phyloP scores from a whole-genome alignment of 1,284 basidiomycete species.

The Phylloporus sp. region DNA sequence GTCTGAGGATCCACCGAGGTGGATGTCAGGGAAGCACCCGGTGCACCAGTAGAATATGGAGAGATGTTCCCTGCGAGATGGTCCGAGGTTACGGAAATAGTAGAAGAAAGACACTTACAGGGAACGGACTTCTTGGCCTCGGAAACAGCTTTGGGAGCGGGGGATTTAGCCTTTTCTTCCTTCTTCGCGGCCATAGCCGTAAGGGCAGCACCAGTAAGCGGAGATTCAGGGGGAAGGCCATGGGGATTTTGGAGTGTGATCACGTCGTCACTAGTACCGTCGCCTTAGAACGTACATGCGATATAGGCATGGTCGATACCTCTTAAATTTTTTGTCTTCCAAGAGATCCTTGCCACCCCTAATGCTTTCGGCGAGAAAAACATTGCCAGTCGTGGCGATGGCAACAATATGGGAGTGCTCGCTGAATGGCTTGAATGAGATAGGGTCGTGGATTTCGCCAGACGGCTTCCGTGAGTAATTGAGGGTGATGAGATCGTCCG shows the following conservation, averaged over 20 bases:
- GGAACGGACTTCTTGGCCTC: constrained; percentile 66
- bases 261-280: constrained; percentile 75
- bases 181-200: constrained; percentile 38
- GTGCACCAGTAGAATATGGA: constrained; percentile 88
- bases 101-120: constrained; percentile 54
- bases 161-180: constrained; percentile 44
- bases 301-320: constrained; percentile 50
- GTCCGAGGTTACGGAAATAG: constrained; percentile 14
- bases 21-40: constrained; percentile 93
- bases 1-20: constrained; percentile 88
- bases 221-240: constrained; percentile 67
- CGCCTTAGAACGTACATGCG: constrained; percentile 8
- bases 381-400: constrained; percentile 90
- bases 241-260: constrained; percentile 93
- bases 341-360: constrained; percentile 89
- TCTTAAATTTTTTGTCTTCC: constrained; percentile 85
- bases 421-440: constrained; percentile 92
- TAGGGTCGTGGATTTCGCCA: constrained; percentile 88
- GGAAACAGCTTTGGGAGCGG: constrained; percentile 46
- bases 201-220: constrained; percentile 46
- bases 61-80: constrained; percentile 81
- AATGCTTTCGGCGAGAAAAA: constrained; percentile 89
- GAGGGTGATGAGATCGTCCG: constrained; percentile 85
- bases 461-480: constrained; percentile 86
- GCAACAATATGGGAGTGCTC: constrained; percentile 93